Percentiles rank a stretch among this genome's conserved stretches.
phyloP scores from a whole-genome alignment of 1,284 basidiomycete species.

The Fomitopsis palustris region DNA sequence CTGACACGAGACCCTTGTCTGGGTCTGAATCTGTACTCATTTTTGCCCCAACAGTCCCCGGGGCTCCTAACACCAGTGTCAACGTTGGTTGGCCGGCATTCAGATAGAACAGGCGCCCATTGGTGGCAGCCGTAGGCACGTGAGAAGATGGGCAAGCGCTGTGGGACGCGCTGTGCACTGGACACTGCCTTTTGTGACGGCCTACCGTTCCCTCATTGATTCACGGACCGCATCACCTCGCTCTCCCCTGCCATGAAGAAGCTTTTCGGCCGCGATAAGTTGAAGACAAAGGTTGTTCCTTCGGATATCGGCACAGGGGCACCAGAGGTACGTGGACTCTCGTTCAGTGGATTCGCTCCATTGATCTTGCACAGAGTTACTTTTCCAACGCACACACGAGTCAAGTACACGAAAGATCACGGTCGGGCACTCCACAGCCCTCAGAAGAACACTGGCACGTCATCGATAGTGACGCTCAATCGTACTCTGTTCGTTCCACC shows the following conservation, averaged over 20 bases:
- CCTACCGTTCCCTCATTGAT: not conserved
- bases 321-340: slow-evolving; percentile 27
- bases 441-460: slow-evolving; percentile 51
- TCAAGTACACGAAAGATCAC: slow-evolving; percentile 24
- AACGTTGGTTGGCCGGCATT: too few relatives aligned
- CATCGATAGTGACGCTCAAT: slow-evolving; percentile 27
- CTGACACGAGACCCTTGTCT: too few relatives aligned
- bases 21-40: too few relatives aligned
- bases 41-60: too few relatives aligned
- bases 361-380: slow-evolving; percentile 9
- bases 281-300: slow-evolving; percentile 33
- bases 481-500: slow-evolving; percentile 24
- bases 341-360: slow-evolving; percentile 9
- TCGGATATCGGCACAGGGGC: slow-evolving; percentile 21
- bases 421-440: slow-evolving; percentile 22
- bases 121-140: too few relatives aligned
- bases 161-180: not conserved
- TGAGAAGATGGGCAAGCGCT: too few relatives aligned
- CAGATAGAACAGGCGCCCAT: too few relatives aligned
- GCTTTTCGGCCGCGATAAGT: slow-evolving; percentile 47
- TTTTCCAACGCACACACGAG: slow-evolving; percentile 14
- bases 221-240: not conserved
- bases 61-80: too few relatives aligned
- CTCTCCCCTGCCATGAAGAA: slow-evolving; percentile 39
- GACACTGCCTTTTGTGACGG: not conserved